Evolutionary conservation across 768 basidiomycete genomes (phyloP), one percentile per base, ranked within the genome.

Genomic region (Rhodosporidiobolus sp.): DNA sequence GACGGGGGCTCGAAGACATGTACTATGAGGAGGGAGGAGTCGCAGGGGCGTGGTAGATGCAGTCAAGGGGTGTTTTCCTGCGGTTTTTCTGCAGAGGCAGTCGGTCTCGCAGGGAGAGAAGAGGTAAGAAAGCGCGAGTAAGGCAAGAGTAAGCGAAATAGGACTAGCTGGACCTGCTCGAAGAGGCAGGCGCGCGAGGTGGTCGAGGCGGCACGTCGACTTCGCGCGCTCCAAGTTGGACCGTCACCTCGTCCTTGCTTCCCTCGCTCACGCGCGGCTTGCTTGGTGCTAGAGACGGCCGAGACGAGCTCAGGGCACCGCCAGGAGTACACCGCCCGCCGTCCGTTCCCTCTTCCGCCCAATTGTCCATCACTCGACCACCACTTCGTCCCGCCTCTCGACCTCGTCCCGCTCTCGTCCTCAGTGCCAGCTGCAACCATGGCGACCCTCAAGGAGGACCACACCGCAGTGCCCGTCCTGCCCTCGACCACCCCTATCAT

Each of bases 1-100:
- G 55, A 56, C 16, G 61, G 26, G 69, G 61, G 3, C 69, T 79
- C 30, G 78, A 79, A 54, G 63, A 64, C 1, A 61, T 67, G 53
- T 76, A 55, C 59, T 67, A 61, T 20, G 58, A 53, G 12, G 62
- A 63, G 22, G 68, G 63, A 3, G 68, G 63, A 0, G 56, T 52
- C 0, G 60, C 52, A 1, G 67, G 67, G 12, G 67, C 49, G 12
- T 65, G 64, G 64, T 65, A 50, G 46, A 7, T 7, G 38, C 14
- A 43, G 38, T n/a, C n/a, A n/a, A n/a, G n/a, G n/a, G n/a, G n/a
- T n/a, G n/a, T n/a, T n/a, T n/a, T n/a, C n/a, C n/a, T n/a, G n/a
- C n/a, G n/a, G n/a, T n/a, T n/a, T n/a, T n/a, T n/a, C n/a, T n/a
- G n/a, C n/a, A n/a, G n/a, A n/a, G n/a, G n/a, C n/a, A n/a, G n/a